Base-by-base conservation (phyloP, 106 monocot species). In the Triglochin maritima region DNA sequence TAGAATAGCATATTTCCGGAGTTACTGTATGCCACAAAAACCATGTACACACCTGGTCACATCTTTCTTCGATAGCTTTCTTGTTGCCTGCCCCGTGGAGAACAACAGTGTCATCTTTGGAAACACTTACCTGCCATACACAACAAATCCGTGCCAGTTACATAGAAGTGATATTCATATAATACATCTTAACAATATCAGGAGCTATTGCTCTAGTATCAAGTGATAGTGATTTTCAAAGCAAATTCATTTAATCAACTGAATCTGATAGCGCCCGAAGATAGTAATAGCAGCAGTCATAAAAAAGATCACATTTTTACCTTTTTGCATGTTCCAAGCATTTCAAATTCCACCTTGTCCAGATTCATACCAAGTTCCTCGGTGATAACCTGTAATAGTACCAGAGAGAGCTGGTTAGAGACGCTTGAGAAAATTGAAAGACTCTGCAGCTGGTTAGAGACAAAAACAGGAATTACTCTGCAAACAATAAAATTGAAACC, bases 341-440 rank as follows among this genome's bases (percentile, higher is more conserved):
- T 91, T 49, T 82, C 83, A 57, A 76, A 59, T 61, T 98, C 88
- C 16, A 88, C 82, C 59, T 88, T 98, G 7, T 98, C 96, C 60
- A 98, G 88, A 69, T 98, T 98, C 91, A 98, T 79, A n/a, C 96
- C 96, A 70, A 98, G 88, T 46, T 98, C 96, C 65, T 98, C 96
- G 5, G 88, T 98, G 46, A 98, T 81, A 49, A 98, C 65, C 93
- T 88, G 73, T 1, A 46, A 46, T 46, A 9, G 9, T 50, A 10
- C 16, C 55, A 44, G 57, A 14, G 49, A 4, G 14, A 49, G 47
- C n/a, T 6, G 49, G 10, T 6, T 6, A 64, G 1, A 48, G 5
- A 4, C 4, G 71, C 69, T 8, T 61, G 29, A 0, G 8, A 45
- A 46, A 43, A 62, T 57, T 49, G 69, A n/a, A 3, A 14, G 29